Evolutionary conservation across 2,329 filamentous ascomycete species (phyloP).

Genomic region (Emergomyces pasteurianus): DNA sequence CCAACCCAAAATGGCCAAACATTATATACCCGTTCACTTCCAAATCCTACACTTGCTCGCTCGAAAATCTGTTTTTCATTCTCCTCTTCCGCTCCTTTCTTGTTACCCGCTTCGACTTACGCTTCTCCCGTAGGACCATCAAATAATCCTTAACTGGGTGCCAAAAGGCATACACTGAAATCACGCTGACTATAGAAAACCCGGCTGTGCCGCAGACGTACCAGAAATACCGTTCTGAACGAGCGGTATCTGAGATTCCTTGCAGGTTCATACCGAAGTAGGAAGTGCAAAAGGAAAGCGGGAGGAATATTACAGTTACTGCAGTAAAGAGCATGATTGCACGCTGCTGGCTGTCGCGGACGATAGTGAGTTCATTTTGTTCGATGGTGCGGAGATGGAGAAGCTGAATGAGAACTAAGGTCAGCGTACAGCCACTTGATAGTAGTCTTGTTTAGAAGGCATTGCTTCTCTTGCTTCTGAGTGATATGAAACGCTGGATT

Average conservation of each 20-base stretch:
- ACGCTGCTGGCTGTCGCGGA: constrained; percentile 1
- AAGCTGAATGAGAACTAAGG: not conserved
- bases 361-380: constrained; percentile 2
- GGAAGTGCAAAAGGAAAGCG: constrained; percentile 11
- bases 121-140: not conserved
- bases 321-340: constrained; percentile 10
- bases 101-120: not conserved
- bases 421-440: not conserved
- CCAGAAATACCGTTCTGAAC: constrained; percentile 12
- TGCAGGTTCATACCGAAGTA: constrained; percentile 14
- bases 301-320: constrained; percentile 13
- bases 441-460: not conserved
- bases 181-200: not conserved
- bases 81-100: not conserved
- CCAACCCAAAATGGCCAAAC: no score
- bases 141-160: not conserved
- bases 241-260: constrained; percentile 11
- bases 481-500: no score
- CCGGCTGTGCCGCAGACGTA: not conserved
- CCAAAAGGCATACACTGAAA: constrained; percentile 1
- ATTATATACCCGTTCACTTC: not conserved
- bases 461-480: not conserved
- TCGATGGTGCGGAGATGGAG: constrained; percentile 1
- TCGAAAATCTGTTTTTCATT: not conserved
- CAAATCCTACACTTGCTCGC: not conserved